These are phyloP conservation scores for Boletus edulis DNA, from an alignment of 768 basidiomycete species.

Conservation along the genomic window DNA sequence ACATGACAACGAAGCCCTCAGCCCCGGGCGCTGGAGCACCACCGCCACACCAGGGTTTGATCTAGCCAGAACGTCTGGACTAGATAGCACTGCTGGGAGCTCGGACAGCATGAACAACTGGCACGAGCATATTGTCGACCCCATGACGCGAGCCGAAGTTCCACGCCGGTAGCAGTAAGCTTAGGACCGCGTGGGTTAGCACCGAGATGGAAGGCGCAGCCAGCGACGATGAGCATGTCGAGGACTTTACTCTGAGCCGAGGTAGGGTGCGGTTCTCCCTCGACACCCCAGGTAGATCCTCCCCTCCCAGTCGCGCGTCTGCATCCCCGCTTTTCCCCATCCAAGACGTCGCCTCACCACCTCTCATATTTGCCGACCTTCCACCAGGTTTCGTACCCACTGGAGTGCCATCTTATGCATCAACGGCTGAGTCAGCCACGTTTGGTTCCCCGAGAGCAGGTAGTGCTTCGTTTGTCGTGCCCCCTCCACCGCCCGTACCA, in stretches of 20 bases:
- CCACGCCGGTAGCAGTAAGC: slow-evolving; percentile 18
- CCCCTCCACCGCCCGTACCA: slow-evolving; percentile 16
- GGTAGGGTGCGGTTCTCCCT: slow-evolving; percentile 18
- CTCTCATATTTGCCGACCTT: slow-evolving; percentile 17
- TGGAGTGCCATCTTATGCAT: slow-evolving; percentile 13
- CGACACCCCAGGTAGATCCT: slow-evolving; percentile 14
- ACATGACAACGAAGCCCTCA: slow-evolving; percentile 35
- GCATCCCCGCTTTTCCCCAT: slow-evolving; percentile 10
- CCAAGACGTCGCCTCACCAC: slow-evolving; percentile 15
- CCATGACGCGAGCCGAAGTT: slow-evolving; percentile 22
- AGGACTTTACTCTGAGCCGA: slow-evolving; percentile 15
- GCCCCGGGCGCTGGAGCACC: slow-evolving; percentile 70
- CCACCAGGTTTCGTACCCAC: slow-evolving; percentile 32
- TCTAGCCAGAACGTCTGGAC: slow-evolving; percentile 14
- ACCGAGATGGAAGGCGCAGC: slow-evolving; percentile 39
- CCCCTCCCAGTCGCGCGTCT: slow-evolving; percentile 9
- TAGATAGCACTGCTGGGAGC: slow-evolving; percentile 12
- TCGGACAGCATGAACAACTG: slow-evolving; percentile 23
- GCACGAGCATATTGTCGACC: slow-evolving; percentile 31
- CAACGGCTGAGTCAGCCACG: slow-evolving; percentile 6
- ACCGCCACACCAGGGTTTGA: slow-evolving; percentile 69
- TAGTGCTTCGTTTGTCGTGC: slow-evolving; percentile 8
- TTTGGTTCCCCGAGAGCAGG: slow-evolving; percentile 5
- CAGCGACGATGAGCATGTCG: slow-evolving; percentile 27
- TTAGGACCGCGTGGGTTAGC: slow-evolving; percentile 38